Conservation (phyloP, 139 green algal species). For the Coccomyxa sp. region DNA sequence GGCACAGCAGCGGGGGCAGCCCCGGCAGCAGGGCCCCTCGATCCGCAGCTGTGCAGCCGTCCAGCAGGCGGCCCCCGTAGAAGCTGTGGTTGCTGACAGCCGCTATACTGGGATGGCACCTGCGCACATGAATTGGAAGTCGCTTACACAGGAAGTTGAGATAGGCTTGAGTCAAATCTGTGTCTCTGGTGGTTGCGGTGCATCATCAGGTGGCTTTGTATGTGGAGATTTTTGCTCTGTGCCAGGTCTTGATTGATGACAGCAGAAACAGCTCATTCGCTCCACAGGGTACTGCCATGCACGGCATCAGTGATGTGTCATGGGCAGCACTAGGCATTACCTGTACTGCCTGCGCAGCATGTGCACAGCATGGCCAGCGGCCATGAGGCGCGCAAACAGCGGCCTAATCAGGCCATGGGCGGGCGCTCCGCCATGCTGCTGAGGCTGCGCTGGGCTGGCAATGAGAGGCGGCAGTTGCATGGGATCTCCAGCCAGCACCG, state of each 20-base stretch:
- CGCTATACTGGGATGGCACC: conserved; percentile 71
- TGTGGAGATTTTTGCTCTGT: too few relatives aligned
- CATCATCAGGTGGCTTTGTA: background rate
- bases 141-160: background rate
- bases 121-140: too few relatives aligned
- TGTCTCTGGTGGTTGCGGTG: background rate
- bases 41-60: conserved; percentile 48
- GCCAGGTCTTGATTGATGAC: too few relatives aligned
- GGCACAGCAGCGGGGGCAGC: conserved; percentile 43
- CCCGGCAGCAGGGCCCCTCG: conserved; percentile 48
- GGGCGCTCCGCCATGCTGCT: background rate
- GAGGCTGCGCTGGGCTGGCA: conserved; percentile 33
- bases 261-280: background rate
- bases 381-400: conserved; percentile 73
- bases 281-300: background rate
- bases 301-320: background rate
- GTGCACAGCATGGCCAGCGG: conserved; percentile 50
- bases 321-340: background rate
- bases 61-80: conserved; percentile 64
- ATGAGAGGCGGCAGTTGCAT: conserved; percentile 81
- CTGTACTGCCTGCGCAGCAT: conserved; percentile 76
- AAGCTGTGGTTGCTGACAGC: conserved; percentile 68
- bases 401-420: conserved; percentile 59
- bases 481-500: conserved; percentile 81
- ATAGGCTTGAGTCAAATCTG: background rate